A percentile compares a stretch with the other conserved stretches of the same genome.
Evolutionary conservation across 257 asterid species (phyloP).

Genomic region (Verbena officinalis): DNA sequence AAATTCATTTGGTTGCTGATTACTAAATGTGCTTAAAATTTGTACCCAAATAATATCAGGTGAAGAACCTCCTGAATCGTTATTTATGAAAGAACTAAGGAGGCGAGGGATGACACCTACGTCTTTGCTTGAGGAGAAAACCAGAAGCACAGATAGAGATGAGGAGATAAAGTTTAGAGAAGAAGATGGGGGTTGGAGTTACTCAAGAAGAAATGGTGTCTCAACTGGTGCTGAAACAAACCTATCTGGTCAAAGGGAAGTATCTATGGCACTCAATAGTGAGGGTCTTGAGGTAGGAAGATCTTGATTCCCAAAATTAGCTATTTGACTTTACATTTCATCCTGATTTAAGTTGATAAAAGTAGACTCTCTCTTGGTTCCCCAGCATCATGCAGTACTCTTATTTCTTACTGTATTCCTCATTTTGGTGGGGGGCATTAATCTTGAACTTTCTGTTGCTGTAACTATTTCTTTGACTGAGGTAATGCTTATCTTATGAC

Average conservation of each 20-base stretch:
- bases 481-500: conserved; percentile 1
- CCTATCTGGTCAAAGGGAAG: conserved; percentile 69
- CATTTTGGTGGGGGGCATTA: neutral
- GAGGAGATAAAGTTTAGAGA: conserved; percentile 62
- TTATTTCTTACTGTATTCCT: neutral
- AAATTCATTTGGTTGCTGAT: conserved; percentile 14
- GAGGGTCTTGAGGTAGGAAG: conserved; percentile 95
- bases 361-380: neutral
- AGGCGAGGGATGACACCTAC: conserved; percentile 89
- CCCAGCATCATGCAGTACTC: neutral
- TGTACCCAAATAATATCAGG: conserved; percentile 45
- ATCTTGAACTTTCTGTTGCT: conserved; percentile 1
- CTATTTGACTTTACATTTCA: neutral
- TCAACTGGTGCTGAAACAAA: conserved; percentile 55
- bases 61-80: conserved; percentile 94
- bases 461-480: neutral
- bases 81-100: conserved; percentile 86
- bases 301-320: neutral
- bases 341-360: neutral
- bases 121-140: conserved; percentile 85
- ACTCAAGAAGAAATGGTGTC: conserved; percentile 58
- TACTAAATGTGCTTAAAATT: conserved; percentile 2
- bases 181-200: conserved; percentile 86
- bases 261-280: conserved; percentile 88
- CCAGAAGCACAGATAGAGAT: conserved; percentile 47